Evolutionary conservation across 371 early-diverging fungal species (phyloP).

Genomic region (Actinomucor elegans): DNA sequence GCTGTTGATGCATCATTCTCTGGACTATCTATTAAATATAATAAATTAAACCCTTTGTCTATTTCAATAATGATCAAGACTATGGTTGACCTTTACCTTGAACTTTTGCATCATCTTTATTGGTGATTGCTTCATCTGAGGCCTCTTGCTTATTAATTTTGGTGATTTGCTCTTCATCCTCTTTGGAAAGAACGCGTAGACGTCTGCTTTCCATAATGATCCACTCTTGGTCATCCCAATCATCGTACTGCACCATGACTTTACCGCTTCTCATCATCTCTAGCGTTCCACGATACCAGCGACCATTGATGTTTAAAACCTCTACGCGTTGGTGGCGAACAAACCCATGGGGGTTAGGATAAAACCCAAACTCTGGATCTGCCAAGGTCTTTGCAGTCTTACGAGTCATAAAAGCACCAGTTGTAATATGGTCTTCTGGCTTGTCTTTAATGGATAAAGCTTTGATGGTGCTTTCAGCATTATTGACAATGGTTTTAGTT

Average conservation of each 20-base stretch:
- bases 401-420: slow-evolving; percentile 53
- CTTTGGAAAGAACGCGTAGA: slow-evolving; percentile 11
- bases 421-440: slow-evolving; percentile 31
- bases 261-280: slow-evolving; percentile 44
- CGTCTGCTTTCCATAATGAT: slow-evolving; percentile 60
- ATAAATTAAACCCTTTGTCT: too few relatives aligned
- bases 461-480: not conserved
- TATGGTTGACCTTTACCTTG: too few relatives aligned
- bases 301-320: slow-evolving; percentile 47
- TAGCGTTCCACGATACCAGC: slow-evolving; percentile 53
- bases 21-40: not conserved
- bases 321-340: slow-evolving; percentile 41
- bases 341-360: slow-evolving; percentile 46
- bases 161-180: too few relatives aligned
- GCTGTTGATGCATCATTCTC: not conserved
- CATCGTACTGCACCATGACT: slow-evolving; percentile 54
- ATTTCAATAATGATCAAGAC: too few relatives aligned
- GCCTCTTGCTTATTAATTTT: too few relatives aligned
- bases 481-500: slow-evolving; percentile 9
- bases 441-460: not conserved
- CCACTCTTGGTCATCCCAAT: slow-evolving; percentile 64
- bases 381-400: slow-evolving; percentile 44
- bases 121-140: too few relatives aligned
- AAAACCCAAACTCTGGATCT: slow-evolving; percentile 30
- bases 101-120: too few relatives aligned